Percentiles rank a stretch among this genome's conserved stretches.
These are phyloP conservation scores for Fusarium nematophilum DNA, from an alignment of 2,329 filamentous ascomycete genomes.

Conservation along the genomic window DNA sequence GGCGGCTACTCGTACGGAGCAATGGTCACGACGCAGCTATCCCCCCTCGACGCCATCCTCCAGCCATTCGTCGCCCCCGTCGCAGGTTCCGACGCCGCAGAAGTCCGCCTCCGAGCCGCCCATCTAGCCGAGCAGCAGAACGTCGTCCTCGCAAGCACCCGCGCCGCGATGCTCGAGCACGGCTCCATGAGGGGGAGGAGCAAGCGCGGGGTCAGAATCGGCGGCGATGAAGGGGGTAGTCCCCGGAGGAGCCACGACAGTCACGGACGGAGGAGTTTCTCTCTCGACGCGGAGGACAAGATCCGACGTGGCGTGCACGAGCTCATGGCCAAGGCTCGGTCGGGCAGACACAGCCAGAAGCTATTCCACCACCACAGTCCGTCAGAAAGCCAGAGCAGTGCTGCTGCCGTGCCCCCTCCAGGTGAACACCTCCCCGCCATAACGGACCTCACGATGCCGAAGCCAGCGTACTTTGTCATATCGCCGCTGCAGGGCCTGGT, in stretches of 20 bases:
- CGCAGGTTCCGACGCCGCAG: conserved; percentile 69
- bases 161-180: conserved; percentile 46
- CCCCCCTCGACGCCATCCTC: conserved; percentile 70
- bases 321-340: conserved; percentile 56
- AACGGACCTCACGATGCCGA: conserved; percentile 50
- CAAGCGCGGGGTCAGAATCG: conserved; percentile 58
- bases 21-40: conserved; percentile 80
- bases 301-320: conserved; percentile 61
- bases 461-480: conserved; percentile 70
- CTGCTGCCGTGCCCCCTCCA: conserved; percentile 16
- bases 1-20: conserved; percentile 94
- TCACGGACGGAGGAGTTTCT: conserved; percentile 48
- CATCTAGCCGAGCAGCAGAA: conserved; percentile 74
- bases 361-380: conserved; percentile 28
- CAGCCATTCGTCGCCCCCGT: conserved; percentile 65
- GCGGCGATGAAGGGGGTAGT: conserved; percentile 60
- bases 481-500: conserved; percentile 74
- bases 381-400: conserved; percentile 9
- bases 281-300: conserved; percentile 60
- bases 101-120: conserved; percentile 77
- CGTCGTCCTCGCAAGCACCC: conserved; percentile 54
- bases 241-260: conserved; percentile 55
- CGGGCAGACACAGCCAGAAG: conserved; percentile 26
- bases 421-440: conserved; percentile 47
- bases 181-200: conserved; percentile 41